These are phyloP conservation scores for Eutypella sp. DNA, from an alignment of 2,329 filamentous ascomycete species.

Conservation along the genomic window DNA sequence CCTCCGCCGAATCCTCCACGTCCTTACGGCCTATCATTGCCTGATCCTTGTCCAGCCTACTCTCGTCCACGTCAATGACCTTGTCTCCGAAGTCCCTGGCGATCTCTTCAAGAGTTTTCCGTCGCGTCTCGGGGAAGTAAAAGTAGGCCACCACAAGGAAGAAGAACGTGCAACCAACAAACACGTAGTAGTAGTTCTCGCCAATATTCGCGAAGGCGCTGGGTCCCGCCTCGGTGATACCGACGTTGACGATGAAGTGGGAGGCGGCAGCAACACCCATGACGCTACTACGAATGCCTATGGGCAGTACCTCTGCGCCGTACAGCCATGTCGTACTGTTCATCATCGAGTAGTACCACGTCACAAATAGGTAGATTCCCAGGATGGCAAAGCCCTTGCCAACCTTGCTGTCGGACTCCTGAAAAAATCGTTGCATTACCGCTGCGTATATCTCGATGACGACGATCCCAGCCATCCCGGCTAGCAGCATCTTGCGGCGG, in stretches of 20 bases:
- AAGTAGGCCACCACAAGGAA: slow-evolving; percentile 49
- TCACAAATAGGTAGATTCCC: slow-evolving; percentile 53
- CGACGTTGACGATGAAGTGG: slow-evolving; percentile 52
- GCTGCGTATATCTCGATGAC: slow-evolving; percentile 55
- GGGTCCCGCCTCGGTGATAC: slow-evolving; percentile 48
- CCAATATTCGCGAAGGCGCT: slow-evolving; percentile 51
- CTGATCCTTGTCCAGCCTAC: slow-evolving; percentile 7
- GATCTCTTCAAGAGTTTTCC: slow-evolving; percentile 22
- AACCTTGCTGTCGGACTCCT: slow-evolving; percentile 47
- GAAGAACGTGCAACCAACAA: slow-evolving; percentile 46
- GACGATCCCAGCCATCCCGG: slow-evolving; percentile 46
- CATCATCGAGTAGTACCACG: slow-evolving; percentile 45
- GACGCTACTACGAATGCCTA: slow-evolving; percentile 47
- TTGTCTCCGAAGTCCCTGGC: slow-evolving; percentile 20
- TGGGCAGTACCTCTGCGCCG: slow-evolving; percentile 50
- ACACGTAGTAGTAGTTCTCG: slow-evolving; percentile 59
- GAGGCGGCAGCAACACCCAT: slow-evolving; percentile 50
- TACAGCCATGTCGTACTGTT: slow-evolving; percentile 53
- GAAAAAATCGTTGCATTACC: slow-evolving; percentile 53
- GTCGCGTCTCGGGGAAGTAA: slow-evolving; percentile 43
- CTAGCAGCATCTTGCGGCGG: slow-evolving; percentile 53
- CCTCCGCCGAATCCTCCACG: background rate
- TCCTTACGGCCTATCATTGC: background rate
- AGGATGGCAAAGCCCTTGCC: slow-evolving; percentile 57
- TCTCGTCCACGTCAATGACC: slow-evolving; percentile 15